phyloP scores from a whole-genome alignment of 768 basidiomycete genomes.

The Boletus reticuloceps region DNA sequence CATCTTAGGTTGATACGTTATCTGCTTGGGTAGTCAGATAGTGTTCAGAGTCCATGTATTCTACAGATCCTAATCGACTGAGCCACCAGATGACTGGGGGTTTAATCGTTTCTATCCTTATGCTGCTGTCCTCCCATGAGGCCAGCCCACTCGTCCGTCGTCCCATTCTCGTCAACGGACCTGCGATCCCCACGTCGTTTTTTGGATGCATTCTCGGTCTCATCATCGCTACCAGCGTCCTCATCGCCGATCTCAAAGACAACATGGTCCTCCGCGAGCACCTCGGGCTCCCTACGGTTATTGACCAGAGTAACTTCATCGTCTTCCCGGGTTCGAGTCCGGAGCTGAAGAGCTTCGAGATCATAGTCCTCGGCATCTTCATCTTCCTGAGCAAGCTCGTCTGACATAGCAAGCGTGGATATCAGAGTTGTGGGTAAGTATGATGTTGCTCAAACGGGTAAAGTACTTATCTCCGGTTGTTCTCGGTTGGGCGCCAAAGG shows the following conservation, averaged over 20 bases:
- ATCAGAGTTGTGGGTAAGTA: slow-evolving; percentile 31
- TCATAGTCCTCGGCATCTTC: slow-evolving; percentile 94
- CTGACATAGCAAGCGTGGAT: slow-evolving; percentile 87
- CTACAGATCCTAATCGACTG: slow-evolving; percentile 30
- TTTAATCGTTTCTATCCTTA: slow-evolving; percentile 37
- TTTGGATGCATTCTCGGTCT: slow-evolving; percentile 49
- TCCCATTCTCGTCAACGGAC: slow-evolving; percentile 47
- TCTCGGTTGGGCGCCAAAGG: slow-evolving; percentile 90
- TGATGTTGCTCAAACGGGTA: background rate
- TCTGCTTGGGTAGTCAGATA: background rate
- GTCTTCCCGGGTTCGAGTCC: slow-evolving; percentile 50
- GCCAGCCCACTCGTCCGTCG: slow-evolving; percentile 59
- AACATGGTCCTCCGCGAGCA: slow-evolving; percentile 62
- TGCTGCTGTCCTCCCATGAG: slow-evolving; percentile 48
- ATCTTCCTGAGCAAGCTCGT: slow-evolving; percentile 94
- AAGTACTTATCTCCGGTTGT: slow-evolving; percentile 77
- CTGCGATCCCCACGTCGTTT: slow-evolving; percentile 44
- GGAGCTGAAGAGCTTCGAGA: slow-evolving; percentile 67
- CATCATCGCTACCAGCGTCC: slow-evolving; percentile 63
- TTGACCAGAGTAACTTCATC: slow-evolving; percentile 74
- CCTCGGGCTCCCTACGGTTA: slow-evolving; percentile 46
- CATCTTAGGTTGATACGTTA: slow-evolving; percentile 10
- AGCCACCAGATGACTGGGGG: slow-evolving; percentile 3
- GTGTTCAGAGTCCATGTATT: slow-evolving; percentile 31
- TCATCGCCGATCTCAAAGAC: slow-evolving; percentile 94